Percentiles rank a stretch among this genome's conserved stretches.
phyloP scores from a whole-genome alignment of 176 grass and related monocot genomes.

The Aegilops sharonensis region DNA sequence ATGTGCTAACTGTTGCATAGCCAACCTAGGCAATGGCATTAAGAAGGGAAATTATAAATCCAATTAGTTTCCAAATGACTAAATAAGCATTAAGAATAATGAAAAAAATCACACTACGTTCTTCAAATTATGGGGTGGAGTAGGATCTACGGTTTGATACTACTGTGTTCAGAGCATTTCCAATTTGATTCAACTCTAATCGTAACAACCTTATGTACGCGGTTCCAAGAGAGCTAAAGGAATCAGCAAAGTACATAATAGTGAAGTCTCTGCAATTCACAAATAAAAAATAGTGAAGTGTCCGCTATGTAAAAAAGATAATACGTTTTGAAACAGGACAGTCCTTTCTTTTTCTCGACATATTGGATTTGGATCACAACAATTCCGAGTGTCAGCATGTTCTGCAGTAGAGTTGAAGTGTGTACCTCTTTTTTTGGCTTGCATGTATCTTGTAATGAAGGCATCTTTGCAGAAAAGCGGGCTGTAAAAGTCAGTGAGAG shows the following conservation, averaged over 20 bases:
- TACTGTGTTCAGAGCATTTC: background rate
- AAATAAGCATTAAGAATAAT: background rate
- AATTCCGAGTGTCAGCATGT: background rate
- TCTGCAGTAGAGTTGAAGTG: background rate
- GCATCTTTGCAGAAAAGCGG: conserved; percentile 85
- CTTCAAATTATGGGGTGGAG: background rate
- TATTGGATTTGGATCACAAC: conserved; percentile 11
- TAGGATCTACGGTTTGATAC: background rate
- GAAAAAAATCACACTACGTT: background rate
- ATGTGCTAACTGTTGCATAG: background rate
- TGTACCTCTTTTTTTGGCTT: conserved; percentile 80
- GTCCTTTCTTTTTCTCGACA: conserved; percentile 4
- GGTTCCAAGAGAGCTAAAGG: conserved; percentile 11
- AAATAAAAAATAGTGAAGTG: no score
- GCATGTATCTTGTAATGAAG: conserved; percentile 88
- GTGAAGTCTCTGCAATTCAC: background rate
- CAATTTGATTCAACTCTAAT: background rate
- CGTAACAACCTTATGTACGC: background rate
- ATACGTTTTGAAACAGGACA: background rate
- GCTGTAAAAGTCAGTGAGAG: conserved; percentile 45
- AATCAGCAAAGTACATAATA: background rate
- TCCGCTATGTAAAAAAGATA: background rate
- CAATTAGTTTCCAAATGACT: background rate
- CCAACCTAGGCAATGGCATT: conserved; percentile 2
- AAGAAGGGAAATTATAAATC: background rate